Evolutionary conservation across 768 basidiomycete species (phyloP).

Genomic region (Podaxis carcinomalis): DNA sequence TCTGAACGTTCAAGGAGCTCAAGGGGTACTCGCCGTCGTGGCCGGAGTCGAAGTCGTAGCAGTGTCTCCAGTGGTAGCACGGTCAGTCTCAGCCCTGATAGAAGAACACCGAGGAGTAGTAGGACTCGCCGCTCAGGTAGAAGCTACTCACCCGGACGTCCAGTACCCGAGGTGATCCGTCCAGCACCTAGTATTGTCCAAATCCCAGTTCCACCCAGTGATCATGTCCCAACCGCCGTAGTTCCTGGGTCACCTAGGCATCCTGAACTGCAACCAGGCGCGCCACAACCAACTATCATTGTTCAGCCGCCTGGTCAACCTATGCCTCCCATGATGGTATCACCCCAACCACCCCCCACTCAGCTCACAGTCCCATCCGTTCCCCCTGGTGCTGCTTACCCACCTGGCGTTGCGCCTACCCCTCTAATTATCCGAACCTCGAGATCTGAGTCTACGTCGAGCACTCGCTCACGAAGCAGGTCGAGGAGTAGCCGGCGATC

Average conservation of each 20-base stretch:
- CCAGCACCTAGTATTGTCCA: slow-evolving; percentile 5
- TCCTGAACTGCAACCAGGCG: slow-evolving; percentile 20
- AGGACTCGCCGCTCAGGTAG: slow-evolving; percentile 9
- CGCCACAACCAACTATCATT: slow-evolving; percentile 23
- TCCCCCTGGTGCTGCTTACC: not conserved
- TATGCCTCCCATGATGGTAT: slow-evolving; percentile 13
- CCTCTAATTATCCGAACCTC: slow-evolving; percentile 7
- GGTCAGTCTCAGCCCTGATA: slow-evolving; percentile 12
- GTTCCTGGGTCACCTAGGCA: slow-evolving; percentile 22
- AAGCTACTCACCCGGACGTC: slow-evolving; percentile 1
- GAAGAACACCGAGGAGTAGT: slow-evolving; percentile 12
- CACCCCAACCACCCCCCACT: slow-evolving; percentile 1
- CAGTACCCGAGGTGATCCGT: not conserved
- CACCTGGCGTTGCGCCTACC: not conserved
- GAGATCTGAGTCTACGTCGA: slow-evolving; percentile 1
- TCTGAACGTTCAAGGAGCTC: slow-evolving; percentile 8
- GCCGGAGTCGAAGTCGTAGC: slow-evolving; percentile 14
- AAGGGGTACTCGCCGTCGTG: slow-evolving; percentile 6
- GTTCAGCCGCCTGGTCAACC: slow-evolving; percentile 24
- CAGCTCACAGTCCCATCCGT: not conserved
- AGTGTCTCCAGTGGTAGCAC: slow-evolving; percentile 15
- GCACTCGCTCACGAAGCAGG: not conserved
- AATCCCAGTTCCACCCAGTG: slow-evolving; percentile 7
- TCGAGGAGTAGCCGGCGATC: slow-evolving; percentile 10
- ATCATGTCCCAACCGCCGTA: slow-evolving; percentile 15